A percentile compares a stretch with the other conserved stretches of the same genome.
Evolutionary conservation across 768 basidiomycete species (phyloP).

Genomic region (Hortiboletus flavorubellus): DNA sequence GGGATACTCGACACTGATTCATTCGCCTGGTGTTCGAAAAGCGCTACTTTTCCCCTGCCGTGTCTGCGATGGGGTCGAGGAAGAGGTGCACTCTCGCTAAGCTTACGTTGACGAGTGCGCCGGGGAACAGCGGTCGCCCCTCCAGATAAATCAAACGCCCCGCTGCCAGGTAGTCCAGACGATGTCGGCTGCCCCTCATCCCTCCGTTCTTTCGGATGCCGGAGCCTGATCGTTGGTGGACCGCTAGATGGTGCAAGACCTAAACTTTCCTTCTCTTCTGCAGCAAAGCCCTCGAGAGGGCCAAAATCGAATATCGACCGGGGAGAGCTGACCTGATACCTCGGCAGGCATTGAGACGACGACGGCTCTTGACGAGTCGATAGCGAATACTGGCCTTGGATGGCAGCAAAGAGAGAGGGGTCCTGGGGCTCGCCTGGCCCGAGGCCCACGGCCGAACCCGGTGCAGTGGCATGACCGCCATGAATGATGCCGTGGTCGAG

Average conservation of each 20-base stretch:
- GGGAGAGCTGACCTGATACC: slow-evolving; percentile 61
- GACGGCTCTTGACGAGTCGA: slow-evolving; percentile 30
- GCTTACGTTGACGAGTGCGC: slow-evolving; percentile 70
- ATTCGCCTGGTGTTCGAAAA: slow-evolving; percentile 68
- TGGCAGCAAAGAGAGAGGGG: slow-evolving; percentile 40
- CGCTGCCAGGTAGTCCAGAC: neutral
- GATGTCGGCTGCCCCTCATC: slow-evolving; percentile 5
- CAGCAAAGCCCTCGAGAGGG: slow-evolving; percentile 74
- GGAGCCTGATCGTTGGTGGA: slow-evolving; percentile 20
- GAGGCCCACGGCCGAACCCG: slow-evolving; percentile 27
- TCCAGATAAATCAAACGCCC: slow-evolving; percentile 12
- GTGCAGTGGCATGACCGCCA: neutral
- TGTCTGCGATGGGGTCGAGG: slow-evolving; percentile 59
- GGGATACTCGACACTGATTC: slow-evolving; percentile 50
- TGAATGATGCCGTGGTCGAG: slow-evolving; percentile 13
- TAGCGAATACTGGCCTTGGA: slow-evolving; percentile 14
- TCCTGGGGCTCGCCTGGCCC: slow-evolving; percentile 46
- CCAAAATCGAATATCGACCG: slow-evolving; percentile 68
- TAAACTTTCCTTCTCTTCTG: slow-evolving; percentile 60
- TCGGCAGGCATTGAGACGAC: slow-evolving; percentile 50
- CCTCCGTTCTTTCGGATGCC: slow-evolving; percentile 10
- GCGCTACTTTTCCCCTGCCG: slow-evolving; percentile 79
- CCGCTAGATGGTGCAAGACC: slow-evolving; percentile 50
- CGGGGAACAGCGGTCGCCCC: slow-evolving; percentile 9
- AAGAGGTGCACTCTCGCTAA: slow-evolving; percentile 75